Evolutionary conservation across 2,329 filamentous ascomycete species (phyloP).

Genomic region (Diaporthe australafricana): DNA sequence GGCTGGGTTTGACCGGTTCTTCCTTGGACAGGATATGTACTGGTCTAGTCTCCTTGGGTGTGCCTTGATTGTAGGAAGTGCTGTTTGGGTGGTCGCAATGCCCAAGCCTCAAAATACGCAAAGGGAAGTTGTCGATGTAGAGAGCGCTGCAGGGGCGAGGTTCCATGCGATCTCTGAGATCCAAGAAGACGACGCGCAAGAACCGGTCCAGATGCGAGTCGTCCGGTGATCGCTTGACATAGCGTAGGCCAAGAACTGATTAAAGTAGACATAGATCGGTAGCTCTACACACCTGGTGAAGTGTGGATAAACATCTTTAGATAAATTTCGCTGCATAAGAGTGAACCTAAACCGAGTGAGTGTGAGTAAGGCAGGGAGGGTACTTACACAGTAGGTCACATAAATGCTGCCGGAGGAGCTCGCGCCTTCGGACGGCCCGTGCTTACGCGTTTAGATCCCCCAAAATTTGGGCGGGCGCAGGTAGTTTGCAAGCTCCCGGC

Average conservation of each 20-base stretch:
- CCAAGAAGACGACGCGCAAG: conserved; percentile 45
- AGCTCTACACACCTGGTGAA: too few relatives aligned
- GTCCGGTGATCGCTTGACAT: not conserved
- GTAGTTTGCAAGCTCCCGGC: conserved; percentile 20
- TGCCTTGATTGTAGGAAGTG: conserved; percentile 64
- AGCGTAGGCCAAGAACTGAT: not conserved
- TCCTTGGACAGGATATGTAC: conserved; percentile 65
- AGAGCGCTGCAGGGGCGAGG: conserved; percentile 44
- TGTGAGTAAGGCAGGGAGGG: too few relatives aligned
- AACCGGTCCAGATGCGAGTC: conserved; percentile 36
- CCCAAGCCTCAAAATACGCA: conserved; percentile 51
- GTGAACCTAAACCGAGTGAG: too few relatives aligned
- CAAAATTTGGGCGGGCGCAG: conserved; percentile 32
- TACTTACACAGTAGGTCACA: too few relatives aligned
- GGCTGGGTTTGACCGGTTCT: conserved; percentile 55
- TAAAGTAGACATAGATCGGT: not conserved
- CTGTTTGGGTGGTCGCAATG: conserved; percentile 61
- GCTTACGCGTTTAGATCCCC: conserved; percentile 23
- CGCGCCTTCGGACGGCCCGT: conserved; percentile 21
- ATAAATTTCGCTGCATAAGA: not conserved
- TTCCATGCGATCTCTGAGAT: conserved; percentile 53
- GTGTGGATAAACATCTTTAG: not conserved
- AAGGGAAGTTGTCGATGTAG: conserved; percentile 48
- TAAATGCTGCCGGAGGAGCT: not conserved
- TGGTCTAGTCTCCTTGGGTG: conserved; percentile 62